Conservation (phyloP, 1,139 yeast species). For the Suhomyces anneliseae region DNA sequence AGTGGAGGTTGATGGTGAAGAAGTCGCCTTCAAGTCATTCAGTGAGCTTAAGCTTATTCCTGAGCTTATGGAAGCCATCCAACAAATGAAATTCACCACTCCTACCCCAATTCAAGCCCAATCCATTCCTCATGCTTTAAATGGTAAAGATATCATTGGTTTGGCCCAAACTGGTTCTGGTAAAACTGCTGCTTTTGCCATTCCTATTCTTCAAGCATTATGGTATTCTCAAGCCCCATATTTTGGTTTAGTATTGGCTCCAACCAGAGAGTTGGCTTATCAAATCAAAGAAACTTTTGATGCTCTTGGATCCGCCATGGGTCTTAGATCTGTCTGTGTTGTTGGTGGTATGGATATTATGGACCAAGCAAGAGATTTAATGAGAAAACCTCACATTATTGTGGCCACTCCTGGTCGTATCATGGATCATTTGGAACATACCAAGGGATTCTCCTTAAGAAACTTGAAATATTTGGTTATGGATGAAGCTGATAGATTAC, state of each 20-base stretch:
- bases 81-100: conserved; percentile 58
- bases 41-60: conserved; percentile 67
- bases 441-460: conserved; percentile 85
- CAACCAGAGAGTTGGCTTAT: conserved; percentile 95
- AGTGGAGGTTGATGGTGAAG: conserved; percentile 6
- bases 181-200: conserved; percentile 83
- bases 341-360: conserved; percentile 99
- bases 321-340: conserved; percentile 78
- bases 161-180: conserved; percentile 86
- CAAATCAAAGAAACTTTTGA: conserved; percentile 96
- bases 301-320: conserved; percentile 89
- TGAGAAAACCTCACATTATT: conserved; percentile 89
- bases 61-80: conserved; percentile 78
- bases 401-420: conserved; percentile 98
- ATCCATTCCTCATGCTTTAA: conserved; percentile 87
- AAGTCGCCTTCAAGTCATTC: conserved; percentile 35
- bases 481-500: conserved; percentile 96
- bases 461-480: conserved; percentile 81
- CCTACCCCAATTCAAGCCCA: conserved; percentile 93
- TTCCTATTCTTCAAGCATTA: conserved; percentile 85
- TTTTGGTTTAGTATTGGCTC: conserved; percentile 88
- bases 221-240: conserved; percentile 89
- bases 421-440: conserved; percentile 92
- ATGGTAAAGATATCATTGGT: conserved; percentile 81
- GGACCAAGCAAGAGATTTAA: conserved; percentile 93